Conservation (phyloP, 345 rosid genomes). For the Pistacia vera region DNA sequence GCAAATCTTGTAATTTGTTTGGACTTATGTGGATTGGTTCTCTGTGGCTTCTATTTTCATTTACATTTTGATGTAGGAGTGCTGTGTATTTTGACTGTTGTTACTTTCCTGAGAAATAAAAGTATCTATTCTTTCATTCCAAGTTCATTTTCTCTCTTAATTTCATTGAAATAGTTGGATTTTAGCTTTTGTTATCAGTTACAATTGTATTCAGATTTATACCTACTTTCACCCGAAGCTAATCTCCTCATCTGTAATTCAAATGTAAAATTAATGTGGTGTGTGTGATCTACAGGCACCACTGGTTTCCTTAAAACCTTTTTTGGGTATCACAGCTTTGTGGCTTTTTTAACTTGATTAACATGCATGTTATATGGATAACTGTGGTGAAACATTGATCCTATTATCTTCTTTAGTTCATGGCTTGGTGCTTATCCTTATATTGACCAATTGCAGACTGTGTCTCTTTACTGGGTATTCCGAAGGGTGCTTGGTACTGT, state of each 20-base stretch:
- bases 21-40: background rate
- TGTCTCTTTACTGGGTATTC: slow-evolving; percentile 51
- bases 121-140: background rate
- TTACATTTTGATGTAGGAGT: background rate
- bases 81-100: background rate
- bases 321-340: background rate
- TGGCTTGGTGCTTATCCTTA: background rate
- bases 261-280: background rate
- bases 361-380: background rate
- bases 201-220: background rate
- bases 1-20: background rate
- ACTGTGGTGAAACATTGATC: background rate
- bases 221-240: too few relatives aligned
- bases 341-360: background rate
- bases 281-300: background rate
- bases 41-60: background rate
- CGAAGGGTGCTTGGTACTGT: slow-evolving; percentile 84
- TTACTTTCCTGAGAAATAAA: background rate
- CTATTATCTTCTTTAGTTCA: slow-evolving; percentile 12
- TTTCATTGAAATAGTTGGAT: background rate
- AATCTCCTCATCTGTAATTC: background rate
- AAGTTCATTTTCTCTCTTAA: background rate
- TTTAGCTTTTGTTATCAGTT: background rate
- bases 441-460: slow-evolving; percentile 46
- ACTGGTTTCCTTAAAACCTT: background rate